Evolutionary conservation across 75 land plant species (phyloP).

Genomic region (Pinus taeda): DNA sequence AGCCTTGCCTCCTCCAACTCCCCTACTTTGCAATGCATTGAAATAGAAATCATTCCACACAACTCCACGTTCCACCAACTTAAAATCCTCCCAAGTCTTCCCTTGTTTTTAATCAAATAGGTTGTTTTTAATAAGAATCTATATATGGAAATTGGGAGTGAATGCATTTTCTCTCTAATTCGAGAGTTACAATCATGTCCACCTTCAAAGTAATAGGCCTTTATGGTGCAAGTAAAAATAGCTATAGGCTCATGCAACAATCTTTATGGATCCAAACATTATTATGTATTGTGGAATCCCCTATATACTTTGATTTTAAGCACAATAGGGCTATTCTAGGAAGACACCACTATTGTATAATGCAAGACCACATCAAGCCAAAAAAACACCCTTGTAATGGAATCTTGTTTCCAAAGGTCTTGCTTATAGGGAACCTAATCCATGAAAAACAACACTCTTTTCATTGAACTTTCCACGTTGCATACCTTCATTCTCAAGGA

Average conservation of each 20-base stretch:
- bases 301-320: background rate
- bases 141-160: too few species aligned
- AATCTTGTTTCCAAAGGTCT: background rate
- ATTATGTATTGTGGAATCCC: background rate
- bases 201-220: background rate
- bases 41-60: constrained; percentile 53
- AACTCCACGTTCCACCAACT: constrained; percentile 30
- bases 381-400: background rate
- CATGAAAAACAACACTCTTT: background rate
- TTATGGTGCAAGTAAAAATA: background rate
- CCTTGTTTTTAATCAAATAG: constrained; percentile 6
- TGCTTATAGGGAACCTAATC: background rate
- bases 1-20: constrained; percentile 57
- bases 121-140: too few species aligned
- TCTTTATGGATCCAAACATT: background rate
- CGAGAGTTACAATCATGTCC: background rate
- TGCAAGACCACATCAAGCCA: background rate
- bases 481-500: background rate
- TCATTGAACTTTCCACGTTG: background rate
- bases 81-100: constrained; percentile 50
- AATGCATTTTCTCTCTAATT: too few species aligned
- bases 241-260: background rate
- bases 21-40: constrained; percentile 66
- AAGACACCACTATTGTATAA: background rate
- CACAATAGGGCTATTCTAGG: background rate